Evolutionary conservation across 805 yeast species (phyloP).

Genomic region (Metschnikowia drakensbergensis): DNA sequence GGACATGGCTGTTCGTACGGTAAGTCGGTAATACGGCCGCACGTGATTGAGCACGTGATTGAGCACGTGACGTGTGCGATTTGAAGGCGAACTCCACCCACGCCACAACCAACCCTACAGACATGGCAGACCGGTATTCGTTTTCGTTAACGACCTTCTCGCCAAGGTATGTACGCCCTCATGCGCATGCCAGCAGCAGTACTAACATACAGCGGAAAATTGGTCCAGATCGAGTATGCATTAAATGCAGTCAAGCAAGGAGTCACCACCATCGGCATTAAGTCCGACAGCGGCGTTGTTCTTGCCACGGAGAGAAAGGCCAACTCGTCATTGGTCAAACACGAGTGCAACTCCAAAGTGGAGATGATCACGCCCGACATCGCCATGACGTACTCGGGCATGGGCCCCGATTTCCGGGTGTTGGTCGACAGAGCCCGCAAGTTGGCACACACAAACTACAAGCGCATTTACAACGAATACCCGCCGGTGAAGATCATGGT

Average conservation of each 20-base stretch:
- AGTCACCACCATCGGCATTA: constrained; percentile 91
- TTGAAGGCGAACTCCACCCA: constrained; percentile 8
- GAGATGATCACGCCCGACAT: constrained; percentile 87
- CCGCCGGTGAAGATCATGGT: constrained; percentile 95
- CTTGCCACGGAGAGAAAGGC: constrained; percentile 95
- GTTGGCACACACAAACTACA: constrained; percentile 87
- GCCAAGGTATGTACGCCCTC: constrained; percentile 66
- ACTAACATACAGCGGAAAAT: constrained; percentile 70
- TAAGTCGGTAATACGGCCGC: too few relatives aligned
- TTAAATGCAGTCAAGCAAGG: constrained; percentile 97
- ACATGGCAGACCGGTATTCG: constrained; percentile 97
- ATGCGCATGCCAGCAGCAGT: not conserved
- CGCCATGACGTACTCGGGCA: constrained; percentile 95
- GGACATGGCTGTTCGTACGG: too few relatives aligned
- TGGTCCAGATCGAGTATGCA: constrained; percentile 97
- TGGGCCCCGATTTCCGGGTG: constrained; percentile 98
- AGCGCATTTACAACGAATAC: constrained; percentile 90
- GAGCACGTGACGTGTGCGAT: constrained; percentile 4
- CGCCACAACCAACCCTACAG: not conserved
- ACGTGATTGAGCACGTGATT: not conserved
- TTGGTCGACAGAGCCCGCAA: constrained; percentile 91
- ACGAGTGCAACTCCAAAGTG: constrained; percentile 73
- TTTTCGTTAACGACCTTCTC: constrained; percentile 96
- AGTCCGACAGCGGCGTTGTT: constrained; percentile 92
- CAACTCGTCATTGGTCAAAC: constrained; percentile 69